phyloP scores from a whole-genome alignment of 2,329 filamentous ascomycete genomes.

The Diaporthe vaccinii region DNA sequence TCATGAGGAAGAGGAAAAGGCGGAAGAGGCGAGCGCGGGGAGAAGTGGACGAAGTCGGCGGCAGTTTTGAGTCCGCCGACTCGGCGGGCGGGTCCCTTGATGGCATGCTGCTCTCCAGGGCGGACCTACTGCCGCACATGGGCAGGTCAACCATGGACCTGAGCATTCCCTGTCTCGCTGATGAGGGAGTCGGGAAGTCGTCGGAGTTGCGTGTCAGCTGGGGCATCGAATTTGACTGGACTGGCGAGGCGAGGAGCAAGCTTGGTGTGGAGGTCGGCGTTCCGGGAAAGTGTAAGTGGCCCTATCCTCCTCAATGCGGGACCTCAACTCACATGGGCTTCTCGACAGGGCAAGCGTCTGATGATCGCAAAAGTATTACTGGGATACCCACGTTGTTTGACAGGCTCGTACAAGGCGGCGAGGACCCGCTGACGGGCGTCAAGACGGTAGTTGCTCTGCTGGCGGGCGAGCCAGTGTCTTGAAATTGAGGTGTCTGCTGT shows the following conservation, averaged over 20 bases:
- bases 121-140: slow-evolving; percentile 67
- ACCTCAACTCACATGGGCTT: not conserved
- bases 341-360: slow-evolving; percentile 70
- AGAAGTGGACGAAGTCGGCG: slow-evolving; percentile 42
- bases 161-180: slow-evolving; percentile 57
- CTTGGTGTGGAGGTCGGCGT: slow-evolving; percentile 68
- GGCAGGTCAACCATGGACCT: slow-evolving; percentile 66
- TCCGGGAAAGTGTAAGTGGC: slow-evolving; percentile 73
- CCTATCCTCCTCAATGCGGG: slow-evolving; percentile 36
- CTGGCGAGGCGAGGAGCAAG: slow-evolving; percentile 75
- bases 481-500: not conserved
- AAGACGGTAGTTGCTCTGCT: slow-evolving; percentile 73
- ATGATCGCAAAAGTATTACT: slow-evolving; percentile 67
- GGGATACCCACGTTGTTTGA: slow-evolving; percentile 73
- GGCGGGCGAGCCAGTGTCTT: slow-evolving; percentile 54
- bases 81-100: slow-evolving; percentile 36
- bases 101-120: slow-evolving; percentile 47
- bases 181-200: slow-evolving; percentile 49
- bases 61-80: slow-evolving; percentile 31
- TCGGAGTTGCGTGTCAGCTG: slow-evolving; percentile 70
- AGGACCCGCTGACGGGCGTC: slow-evolving; percentile 69
- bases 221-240: slow-evolving; percentile 79
- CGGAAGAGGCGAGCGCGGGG: slow-evolving; percentile 41
- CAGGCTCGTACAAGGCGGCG: slow-evolving; percentile 67
- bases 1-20: slow-evolving; percentile 48